phyloP scores from a whole-genome alignment of 495 filamentous ascomycete genomes.

The Thozetella sp. region DNA sequence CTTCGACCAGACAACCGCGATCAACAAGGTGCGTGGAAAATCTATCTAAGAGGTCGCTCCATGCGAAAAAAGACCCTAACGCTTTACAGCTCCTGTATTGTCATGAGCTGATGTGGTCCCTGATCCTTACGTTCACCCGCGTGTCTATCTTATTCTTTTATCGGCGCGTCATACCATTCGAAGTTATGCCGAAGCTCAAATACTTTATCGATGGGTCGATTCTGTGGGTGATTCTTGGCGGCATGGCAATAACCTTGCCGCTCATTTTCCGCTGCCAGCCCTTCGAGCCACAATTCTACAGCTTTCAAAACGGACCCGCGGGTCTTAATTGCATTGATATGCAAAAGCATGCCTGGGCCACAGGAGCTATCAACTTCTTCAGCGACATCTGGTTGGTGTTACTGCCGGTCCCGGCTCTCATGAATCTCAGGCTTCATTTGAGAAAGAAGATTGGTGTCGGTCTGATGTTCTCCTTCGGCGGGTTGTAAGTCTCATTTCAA shows the following conservation, averaged over 20 bases:
- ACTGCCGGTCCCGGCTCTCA: neutral
- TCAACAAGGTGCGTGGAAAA: too few species aligned
- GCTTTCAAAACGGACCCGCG: neutral
- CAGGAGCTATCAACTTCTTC: neutral
- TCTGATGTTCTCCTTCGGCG: slow-evolving; percentile 1
- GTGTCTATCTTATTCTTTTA: neutral
- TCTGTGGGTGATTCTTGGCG: neutral
- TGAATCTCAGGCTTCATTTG: neutral
- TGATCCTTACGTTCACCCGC: neutral
- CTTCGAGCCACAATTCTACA: neutral
- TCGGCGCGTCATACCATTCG: neutral
- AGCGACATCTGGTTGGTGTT: neutral
- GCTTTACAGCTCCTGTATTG: slow-evolving; percentile 1
- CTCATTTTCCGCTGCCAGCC: neutral
- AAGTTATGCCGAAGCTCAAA: neutral
- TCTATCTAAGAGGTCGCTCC: too few species aligned
- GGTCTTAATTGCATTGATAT: neutral
- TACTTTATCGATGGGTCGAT: neutral
- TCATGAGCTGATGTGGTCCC: neutral
- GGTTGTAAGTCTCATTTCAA: neutral
- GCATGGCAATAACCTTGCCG: neutral
- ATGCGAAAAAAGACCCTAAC: too few species aligned
- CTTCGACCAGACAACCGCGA: too few species aligned
- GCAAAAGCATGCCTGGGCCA: neutral
- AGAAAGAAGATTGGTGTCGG: neutral